Conservation (phyloP, 164 flowering plant genomes). For the Stephania cephalantha region DNA sequence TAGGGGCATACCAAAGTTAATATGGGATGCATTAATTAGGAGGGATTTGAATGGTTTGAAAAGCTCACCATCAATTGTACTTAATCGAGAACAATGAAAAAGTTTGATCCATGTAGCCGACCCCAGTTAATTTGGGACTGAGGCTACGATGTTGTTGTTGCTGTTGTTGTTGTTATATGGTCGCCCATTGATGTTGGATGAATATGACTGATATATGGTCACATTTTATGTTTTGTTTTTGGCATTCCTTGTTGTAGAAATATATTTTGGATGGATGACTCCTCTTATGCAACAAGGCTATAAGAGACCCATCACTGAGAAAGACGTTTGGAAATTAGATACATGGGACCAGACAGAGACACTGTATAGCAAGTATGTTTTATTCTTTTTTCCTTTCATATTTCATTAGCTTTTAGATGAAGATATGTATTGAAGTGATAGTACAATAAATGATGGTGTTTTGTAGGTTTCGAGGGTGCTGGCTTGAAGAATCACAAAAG, state of each 20-base stretch:
- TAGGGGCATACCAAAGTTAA: too few species aligned
- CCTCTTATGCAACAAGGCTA: conserved; percentile 78
- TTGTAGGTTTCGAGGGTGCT: conserved; percentile 73
- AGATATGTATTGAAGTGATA: not conserved
- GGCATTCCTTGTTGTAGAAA: conserved; percentile 34
- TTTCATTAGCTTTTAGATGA: not conserved
- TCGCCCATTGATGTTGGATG: not conserved
- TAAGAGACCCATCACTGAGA: conserved; percentile 79
- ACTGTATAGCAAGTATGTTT: conserved; percentile 47
- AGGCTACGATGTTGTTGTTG: too few species aligned
- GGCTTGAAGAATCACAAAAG: conserved; percentile 68
- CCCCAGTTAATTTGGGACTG: too few species aligned
- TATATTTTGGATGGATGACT: conserved; percentile 72
- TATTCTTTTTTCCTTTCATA: conserved; percentile 14
- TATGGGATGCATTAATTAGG: too few species aligned
- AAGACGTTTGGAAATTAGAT: conserved; percentile 94
- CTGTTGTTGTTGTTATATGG: not conserved
- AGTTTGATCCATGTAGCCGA: too few species aligned
- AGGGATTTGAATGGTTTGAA: too few species aligned
- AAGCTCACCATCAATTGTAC: too few species aligned
- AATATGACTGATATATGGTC: not conserved
- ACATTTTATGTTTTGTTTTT: conserved; percentile 17
- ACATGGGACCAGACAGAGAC: conserved; percentile 91
- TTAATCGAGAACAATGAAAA: too few species aligned
- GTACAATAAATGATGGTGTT: conserved; percentile 7